Evolutionary conservation across 352 stramenopile genomes (phyloP).

Genomic region (Phytophthora sp.): DNA sequence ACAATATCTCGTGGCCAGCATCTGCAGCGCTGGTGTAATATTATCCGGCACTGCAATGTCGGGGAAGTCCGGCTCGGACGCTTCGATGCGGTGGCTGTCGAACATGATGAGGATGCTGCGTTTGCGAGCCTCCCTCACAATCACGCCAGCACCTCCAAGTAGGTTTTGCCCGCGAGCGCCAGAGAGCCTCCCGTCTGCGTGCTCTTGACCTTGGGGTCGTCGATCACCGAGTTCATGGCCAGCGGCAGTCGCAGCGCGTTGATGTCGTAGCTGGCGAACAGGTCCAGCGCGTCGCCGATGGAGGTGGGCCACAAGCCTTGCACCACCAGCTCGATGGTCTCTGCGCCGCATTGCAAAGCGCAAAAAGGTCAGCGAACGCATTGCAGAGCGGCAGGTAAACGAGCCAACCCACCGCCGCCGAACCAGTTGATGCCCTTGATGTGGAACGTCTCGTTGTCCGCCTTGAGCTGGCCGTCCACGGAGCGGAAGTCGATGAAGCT

Average conservation of each 20-base stretch:
- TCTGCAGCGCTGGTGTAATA: constrained; percentile 61
- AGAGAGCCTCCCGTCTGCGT: constrained; percentile 53
- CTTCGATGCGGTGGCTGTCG: constrained; percentile 69
- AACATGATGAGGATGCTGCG: constrained; percentile 77
- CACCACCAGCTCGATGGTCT: constrained; percentile 63
- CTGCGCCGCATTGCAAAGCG: constrained; percentile 14
- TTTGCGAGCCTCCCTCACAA: constrained; percentile 56
- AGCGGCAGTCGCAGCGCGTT: constrained; percentile 69
- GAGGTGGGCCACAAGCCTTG: constrained; percentile 76
- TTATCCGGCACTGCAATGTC: constrained; percentile 57
- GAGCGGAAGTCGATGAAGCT: constrained; percentile 71
- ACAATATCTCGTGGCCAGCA: constrained; percentile 67
- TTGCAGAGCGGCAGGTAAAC: neutral
- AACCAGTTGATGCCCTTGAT: constrained; percentile 84
- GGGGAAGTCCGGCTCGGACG: constrained; percentile 60
- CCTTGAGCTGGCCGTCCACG: constrained; percentile 57
- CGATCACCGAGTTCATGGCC: constrained; percentile 69
- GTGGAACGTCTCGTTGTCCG: constrained; percentile 59
- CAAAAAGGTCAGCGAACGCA: neutral
- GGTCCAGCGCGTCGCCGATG: constrained; percentile 51
- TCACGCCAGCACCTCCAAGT: constrained; percentile 61
- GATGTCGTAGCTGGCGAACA: constrained; percentile 53
- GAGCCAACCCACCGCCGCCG: constrained; percentile 46
- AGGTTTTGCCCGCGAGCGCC: constrained; percentile 53
- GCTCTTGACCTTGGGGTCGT: constrained; percentile 47